A percentile compares a stretch with the other conserved stretches of the same genome.
Conservation (phyloP, 768 basidiomycete species). For the Pholiota conissans region DNA sequence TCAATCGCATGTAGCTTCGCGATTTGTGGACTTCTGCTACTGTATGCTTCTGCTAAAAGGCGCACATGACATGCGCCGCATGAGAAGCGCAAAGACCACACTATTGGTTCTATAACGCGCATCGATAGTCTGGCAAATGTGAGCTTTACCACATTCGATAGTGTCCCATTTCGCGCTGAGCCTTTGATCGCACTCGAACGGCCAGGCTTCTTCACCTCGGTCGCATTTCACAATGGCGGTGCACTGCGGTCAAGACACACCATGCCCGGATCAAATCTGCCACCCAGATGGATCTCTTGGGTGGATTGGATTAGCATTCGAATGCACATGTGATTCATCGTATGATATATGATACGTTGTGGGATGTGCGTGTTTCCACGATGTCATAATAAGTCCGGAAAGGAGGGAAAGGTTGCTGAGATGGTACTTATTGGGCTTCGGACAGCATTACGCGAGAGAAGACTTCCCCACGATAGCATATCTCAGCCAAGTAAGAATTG, state of each 20-base stretch:
- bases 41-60: not conserved
- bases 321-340: slow-evolving; percentile 15
- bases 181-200: not conserved
- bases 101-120: not conserved
- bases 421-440: not conserved
- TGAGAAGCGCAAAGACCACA: not conserved
- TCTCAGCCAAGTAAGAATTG: slow-evolving; percentile 1
- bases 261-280: not conserved
- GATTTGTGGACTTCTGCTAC: not conserved
- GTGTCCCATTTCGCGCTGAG: not conserved
- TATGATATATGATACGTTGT: not conserved
- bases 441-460: slow-evolving; percentile 11
- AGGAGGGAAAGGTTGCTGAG: not conserved
- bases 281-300: not conserved
- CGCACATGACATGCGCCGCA: not conserved
- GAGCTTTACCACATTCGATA: not conserved
- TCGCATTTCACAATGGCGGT: not conserved
- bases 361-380: slow-evolving; percentile 12
- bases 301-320: not conserved
- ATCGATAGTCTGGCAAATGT: not conserved
- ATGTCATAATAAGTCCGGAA: slow-evolving; percentile 19
- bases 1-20: not conserved
- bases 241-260: not conserved
- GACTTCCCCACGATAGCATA: slow-evolving; percentile 10
- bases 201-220: not conserved